Evolutionary conservation across 2,329 filamentous ascomycete genomes (phyloP).

Genomic region (Beauveria medogensis): DNA sequence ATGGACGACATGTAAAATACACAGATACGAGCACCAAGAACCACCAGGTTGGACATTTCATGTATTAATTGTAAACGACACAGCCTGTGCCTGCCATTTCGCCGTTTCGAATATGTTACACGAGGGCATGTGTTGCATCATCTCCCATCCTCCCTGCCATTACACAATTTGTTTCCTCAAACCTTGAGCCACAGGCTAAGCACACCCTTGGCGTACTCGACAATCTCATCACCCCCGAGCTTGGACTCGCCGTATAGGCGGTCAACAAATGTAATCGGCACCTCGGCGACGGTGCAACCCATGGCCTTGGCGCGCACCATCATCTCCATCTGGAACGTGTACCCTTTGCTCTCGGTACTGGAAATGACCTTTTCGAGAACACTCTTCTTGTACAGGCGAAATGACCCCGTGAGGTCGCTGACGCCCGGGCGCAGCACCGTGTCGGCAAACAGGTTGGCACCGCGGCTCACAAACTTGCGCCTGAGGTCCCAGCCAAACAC

Average conservation of each 20-base stretch:
- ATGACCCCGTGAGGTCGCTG: slow-evolving; percentile 90
- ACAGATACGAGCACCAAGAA: background rate
- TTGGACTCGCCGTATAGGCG: slow-evolving; percentile 92
- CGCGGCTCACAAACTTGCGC: slow-evolving; percentile 73
- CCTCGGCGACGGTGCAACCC: slow-evolving; percentile 89
- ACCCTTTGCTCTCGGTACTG: slow-evolving; percentile 91
- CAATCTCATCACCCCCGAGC: slow-evolving; percentile 89
- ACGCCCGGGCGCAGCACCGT: slow-evolving; percentile 89
- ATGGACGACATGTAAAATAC: background rate
- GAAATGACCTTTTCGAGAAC: slow-evolving; percentile 85
- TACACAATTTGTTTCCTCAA: slow-evolving; percentile 26
- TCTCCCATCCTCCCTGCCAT: background rate
- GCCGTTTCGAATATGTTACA: background rate
- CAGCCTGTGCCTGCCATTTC: background rate
- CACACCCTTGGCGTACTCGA: slow-evolving; percentile 88
- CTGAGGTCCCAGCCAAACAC: slow-evolving; percentile 97
- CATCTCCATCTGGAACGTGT: slow-evolving; percentile 99
- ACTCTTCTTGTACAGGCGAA: slow-evolving; percentile 85
- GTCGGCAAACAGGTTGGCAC: slow-evolving; percentile 92
- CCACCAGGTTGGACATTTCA: background rate
- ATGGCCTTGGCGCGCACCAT: slow-evolving; percentile 96
- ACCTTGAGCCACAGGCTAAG: slow-evolving; percentile 71
- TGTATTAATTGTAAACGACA: background rate
- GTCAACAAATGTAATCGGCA: slow-evolving; percentile 94
- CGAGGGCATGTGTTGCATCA: background rate